Percentiles rank a stretch among this genome's conserved stretches.
Conservation (phyloP, 441 rosid genomes). For the Bruguiera hainesii region DNA sequence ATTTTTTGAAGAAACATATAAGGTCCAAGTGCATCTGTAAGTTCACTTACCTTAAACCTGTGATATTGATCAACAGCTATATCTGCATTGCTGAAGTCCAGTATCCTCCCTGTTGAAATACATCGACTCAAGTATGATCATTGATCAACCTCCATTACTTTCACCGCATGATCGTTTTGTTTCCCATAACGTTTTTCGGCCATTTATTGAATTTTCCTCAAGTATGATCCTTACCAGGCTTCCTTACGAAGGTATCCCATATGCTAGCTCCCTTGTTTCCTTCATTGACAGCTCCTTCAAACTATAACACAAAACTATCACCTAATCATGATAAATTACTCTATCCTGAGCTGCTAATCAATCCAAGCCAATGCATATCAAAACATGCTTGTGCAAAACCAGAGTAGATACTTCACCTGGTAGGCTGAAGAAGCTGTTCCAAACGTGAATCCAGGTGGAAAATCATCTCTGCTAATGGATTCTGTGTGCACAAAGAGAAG, state of each 20-base stretch:
- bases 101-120: conserved; percentile 58
- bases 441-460: conserved; percentile 69
- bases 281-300: conserved; percentile 84
- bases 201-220: neutral
- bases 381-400: neutral
- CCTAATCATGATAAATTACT: neutral
- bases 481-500: conserved; percentile 30
- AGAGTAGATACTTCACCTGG: conserved; percentile 42
- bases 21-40: neutral
- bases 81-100: conserved; percentile 96
- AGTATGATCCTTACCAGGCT: conserved; percentile 43
- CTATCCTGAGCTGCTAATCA: neutral
- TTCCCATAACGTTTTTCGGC: neutral
- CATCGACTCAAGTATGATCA: neutral
- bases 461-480: conserved; percentile 58
- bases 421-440: conserved; percentile 94
- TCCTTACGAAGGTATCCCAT: conserved; percentile 83
- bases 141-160: neutral
- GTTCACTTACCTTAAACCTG: conserved; percentile 49
- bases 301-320: conserved; percentile 31
- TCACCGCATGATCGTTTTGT: neutral
- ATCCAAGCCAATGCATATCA: neutral
- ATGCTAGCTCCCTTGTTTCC: conserved; percentile 82
- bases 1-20: too few species aligned
- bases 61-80: conserved; percentile 88